Evolutionary conservation across 805 yeast species (phyloP), one percentile per base, ranked within the genome.

Genomic region (Sugiyamaella qingdaonensis): DNA sequence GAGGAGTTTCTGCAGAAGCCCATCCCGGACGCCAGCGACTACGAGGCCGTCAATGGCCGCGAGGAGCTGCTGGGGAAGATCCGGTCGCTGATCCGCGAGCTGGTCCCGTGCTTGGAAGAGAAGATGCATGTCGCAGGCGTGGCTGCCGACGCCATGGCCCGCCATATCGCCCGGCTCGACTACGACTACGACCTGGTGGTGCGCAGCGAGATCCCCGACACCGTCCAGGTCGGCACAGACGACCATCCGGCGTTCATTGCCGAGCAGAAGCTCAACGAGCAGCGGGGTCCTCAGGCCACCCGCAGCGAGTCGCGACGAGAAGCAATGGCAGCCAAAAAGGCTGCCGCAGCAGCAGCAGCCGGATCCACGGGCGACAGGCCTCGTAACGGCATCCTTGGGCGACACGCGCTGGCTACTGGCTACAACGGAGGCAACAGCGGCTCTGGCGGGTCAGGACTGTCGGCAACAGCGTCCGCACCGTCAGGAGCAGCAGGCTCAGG

Each of bases 61-160:
- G 67, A 66, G 52, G 51, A 61, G 51, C 54, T 62, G 32, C 65
- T 67, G 41, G 57, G 64, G 21, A 70, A 67, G 36, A 73, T 80
- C 31, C 74, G 77, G 32, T 60, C 61, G 13, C 59, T 74, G 33
- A 73, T 81, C 16, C 73, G 76, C 57, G 96, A 88, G 54, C 75
- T 92, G 52, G 82, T 92, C 74, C 97, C 98, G 0, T 88, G 96
- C 56, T 71, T 92, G 52, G 98, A 92, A 66, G 97, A 94, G 67
- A 94, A 94, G 70, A 89, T 94, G 95, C 97, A 92, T 68, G 97
- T 94, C 41, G 92, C 97, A 3, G 85, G 92, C 1, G 84, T 88
- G 37, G 97, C 97, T 19, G 78, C 88, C 31, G 97, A 91, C 61
- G 78, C 84, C 10, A 77, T 90, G 45, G 72, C 77, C 31, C 81